Conservation (phyloP, 1,139 yeast genomes). For the Diutina siamensis region DNA sequence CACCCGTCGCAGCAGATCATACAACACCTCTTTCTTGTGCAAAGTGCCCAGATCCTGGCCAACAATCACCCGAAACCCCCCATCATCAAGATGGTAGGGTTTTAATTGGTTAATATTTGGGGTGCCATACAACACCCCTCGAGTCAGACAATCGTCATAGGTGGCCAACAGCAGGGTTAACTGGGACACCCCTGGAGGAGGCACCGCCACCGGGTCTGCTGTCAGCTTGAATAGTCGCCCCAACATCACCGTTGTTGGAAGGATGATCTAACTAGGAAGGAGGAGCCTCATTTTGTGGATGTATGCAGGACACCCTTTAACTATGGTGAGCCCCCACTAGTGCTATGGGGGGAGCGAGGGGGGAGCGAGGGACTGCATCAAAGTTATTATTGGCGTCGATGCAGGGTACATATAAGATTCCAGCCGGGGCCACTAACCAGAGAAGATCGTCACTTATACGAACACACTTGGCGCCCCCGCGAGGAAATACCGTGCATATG, state of each 20-base stretch:
- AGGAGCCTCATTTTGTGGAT: too few species aligned
- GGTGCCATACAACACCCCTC: slow-evolving; percentile 1
- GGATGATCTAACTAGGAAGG: too few species aligned
- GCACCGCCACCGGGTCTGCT: neutral
- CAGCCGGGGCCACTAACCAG: too few species aligned
- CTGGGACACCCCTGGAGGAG: neutral
- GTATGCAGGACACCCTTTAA: too few species aligned
- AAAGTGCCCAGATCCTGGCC: slow-evolving; percentile 1
- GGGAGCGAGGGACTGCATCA: too few species aligned
- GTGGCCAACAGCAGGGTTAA: slow-evolving; percentile 5
- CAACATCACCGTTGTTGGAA: neutral
- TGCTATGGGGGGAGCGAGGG: too few species aligned
- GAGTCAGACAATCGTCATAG: slow-evolving; percentile 4
- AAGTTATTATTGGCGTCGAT: too few species aligned
- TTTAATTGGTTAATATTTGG: slow-evolving; percentile 1
- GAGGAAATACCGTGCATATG: too few species aligned
- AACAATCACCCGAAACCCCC: neutral
- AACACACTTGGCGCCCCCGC: too few species aligned
- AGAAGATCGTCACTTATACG: too few species aligned
- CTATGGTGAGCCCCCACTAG: too few species aligned
- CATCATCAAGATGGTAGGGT: slow-evolving; percentile 2
- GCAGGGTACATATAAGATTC: too few species aligned
- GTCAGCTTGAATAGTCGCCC: slow-evolving; percentile 5
- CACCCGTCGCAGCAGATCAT: neutral
- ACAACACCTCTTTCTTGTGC: slow-evolving; percentile 1